Conservation (phyloP, 768 basidiomycete genomes). For the Trametes coccinea region DNA sequence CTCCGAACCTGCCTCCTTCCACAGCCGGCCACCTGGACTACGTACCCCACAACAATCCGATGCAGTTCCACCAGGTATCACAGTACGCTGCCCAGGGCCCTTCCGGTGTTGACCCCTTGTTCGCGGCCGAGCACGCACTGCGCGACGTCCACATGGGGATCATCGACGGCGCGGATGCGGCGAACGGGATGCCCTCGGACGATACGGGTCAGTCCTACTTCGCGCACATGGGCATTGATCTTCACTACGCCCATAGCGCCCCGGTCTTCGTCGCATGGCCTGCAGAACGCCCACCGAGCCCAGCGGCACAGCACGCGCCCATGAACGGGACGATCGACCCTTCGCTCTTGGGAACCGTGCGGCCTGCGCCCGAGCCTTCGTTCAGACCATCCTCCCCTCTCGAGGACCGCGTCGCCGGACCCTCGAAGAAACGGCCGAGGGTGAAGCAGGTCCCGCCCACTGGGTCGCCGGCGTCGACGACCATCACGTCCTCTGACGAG, state of each 20-base stretch:
- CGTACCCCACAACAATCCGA: background rate
- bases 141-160: background rate
- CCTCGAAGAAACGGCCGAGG: background rate
- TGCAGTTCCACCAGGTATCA: slow-evolving; percentile 2
- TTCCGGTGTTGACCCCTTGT: background rate
- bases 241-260: background rate
- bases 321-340: slow-evolving; percentile 18
- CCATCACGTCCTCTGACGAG: background rate
- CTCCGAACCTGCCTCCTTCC: background rate
- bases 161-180: background rate
- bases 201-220: background rate
- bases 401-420: background rate
- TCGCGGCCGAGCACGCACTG: slow-evolving; percentile 4
- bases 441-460: background rate
- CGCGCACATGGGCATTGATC: background rate
- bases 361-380: background rate
- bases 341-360: slow-evolving; percentile 9
- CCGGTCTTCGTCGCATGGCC: no score
- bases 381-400: background rate
- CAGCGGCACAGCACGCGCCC: background rate
- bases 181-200: background rate
- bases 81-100: background rate
- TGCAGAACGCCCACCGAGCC: no score
- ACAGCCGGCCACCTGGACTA: background rate
- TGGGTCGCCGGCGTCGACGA: background rate